Base-by-base conservation (phyloP, 2,329 filamentous ascomycete genomes). In the Xylariaceae sp. region DNA sequence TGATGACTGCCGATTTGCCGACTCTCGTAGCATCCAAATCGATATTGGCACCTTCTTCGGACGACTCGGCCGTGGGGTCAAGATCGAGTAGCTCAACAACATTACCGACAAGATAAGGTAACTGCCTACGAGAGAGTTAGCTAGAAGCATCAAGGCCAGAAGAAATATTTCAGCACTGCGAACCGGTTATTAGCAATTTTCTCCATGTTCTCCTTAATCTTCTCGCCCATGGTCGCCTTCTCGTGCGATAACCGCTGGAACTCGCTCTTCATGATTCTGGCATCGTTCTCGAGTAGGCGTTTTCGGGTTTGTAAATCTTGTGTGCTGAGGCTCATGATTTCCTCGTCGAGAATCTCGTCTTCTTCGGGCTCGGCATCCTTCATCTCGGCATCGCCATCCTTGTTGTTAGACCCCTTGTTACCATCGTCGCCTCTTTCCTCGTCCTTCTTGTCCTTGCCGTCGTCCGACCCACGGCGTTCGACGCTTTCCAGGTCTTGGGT, bases 121-220 rank as follows among this genome's bases (percentile, higher is more conserved):
- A 83, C 88, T 99, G 95, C 72, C 93, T 97, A 67, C n/a, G 48
- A 20, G 41, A 43, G 23, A 40, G 48, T 64, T 54, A 66, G 60
- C 46, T 23, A 50, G 46, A 21, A n/a, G 6, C 9, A 40, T n/a
- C 23, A 41, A 43, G 20, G 44, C 48, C 23, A 16, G 48, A 32
- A 21, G 43, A 20, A 50, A 63, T 57, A 37, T 20, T 40, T 37
- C 29, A 45, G 29, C 43, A 42, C 43, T 20, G 67, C 82, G 65
- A 80, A 96, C 93, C 92, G 86, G 81, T 99, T 99, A 78, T 99
- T 98, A 66, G 96, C 93, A 70, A 99, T 99, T 85, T 99, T 99
- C 67, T 99, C 96, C 70, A 91, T 79, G 71, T 99, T 99, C 74
- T 99, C 95, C 83, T 97, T 98, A 76, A 99, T 98, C 82, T 97